Evolutionary conservation across 2,329 filamentous ascomycete species (phyloP).

Genomic region (Sclerotinia borealis): DNA sequence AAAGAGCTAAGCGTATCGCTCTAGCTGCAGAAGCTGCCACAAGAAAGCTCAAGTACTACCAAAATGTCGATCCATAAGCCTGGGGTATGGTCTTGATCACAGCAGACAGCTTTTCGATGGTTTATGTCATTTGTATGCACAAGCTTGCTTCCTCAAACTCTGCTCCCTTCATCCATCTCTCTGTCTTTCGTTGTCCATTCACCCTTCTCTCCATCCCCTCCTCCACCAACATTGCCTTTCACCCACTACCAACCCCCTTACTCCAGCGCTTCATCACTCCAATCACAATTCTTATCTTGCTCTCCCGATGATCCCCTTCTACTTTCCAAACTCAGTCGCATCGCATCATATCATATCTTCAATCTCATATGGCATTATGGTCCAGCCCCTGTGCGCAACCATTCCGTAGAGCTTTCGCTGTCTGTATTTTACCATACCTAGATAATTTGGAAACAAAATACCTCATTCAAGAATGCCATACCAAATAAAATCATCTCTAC

Average conservation of each 20-base stretch:
- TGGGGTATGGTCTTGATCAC: neutral
- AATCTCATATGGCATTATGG: neutral
- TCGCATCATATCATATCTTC: no score
- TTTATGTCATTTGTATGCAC: neutral
- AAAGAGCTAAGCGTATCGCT: neutral
- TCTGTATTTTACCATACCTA: neutral
- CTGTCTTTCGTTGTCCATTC: no score
- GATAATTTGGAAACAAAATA: neutral
- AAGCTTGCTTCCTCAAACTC: no score
- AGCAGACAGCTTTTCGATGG: neutral
- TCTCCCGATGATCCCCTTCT: neutral
- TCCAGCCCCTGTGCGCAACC: no score
- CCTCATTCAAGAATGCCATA: no score
- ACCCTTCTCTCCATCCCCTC: neutral
- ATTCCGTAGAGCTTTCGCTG: neutral
- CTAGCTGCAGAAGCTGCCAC: neutral
- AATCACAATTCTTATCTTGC: neutral
- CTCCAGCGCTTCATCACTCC: neutral
- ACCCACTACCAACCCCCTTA: neutral
- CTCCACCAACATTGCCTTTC: neutral
- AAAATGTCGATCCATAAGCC: neutral
- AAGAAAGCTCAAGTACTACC: neutral
- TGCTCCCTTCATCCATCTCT: no score
- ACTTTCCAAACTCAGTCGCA: neutral
- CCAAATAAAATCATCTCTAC: no score